A percentile compares a stretch with the other conserved stretches of the same genome.
Evolutionary conservation across 2,329 filamentous ascomycete species (phyloP).

Genomic region (Ophiostoma novo-ulmi): DNA sequence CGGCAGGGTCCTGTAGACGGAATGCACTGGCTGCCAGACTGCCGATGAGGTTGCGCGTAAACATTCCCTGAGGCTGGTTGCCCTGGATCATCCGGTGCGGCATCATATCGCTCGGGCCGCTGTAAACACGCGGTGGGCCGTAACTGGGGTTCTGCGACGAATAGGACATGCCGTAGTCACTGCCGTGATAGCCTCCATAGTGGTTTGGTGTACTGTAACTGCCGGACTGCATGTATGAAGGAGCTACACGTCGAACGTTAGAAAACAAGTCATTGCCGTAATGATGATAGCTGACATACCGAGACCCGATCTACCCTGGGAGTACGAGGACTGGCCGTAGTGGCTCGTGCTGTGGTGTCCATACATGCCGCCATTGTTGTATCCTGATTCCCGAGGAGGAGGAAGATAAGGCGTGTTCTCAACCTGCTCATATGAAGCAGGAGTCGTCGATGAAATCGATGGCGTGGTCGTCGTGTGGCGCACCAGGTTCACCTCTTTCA

Average conservation of each 20-base stretch:
- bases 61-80: slow-evolving; percentile 70
- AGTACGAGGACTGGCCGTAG: slow-evolving; percentile 31
- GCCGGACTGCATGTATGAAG: slow-evolving; percentile 29
- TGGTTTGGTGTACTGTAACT: slow-evolving; percentile 34
- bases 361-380: slow-evolving; percentile 30
- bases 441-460: slow-evolving; percentile 75
- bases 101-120: slow-evolving; percentile 34
- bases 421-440: slow-evolving; percentile 66
- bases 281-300: neutral
- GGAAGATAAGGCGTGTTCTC: slow-evolving; percentile 36
- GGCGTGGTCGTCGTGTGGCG: slow-evolving; percentile 61
- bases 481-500: slow-evolving; percentile 61
- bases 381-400: slow-evolving; percentile 35
- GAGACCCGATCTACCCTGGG: slow-evolving; percentile 23
- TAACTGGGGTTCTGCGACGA: slow-evolving; percentile 28
- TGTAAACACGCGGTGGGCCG: slow-evolving; percentile 33
- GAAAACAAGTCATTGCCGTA: no score
- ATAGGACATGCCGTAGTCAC: slow-evolving; percentile 27
- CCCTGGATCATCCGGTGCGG: slow-evolving; percentile 37
- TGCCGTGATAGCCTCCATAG: slow-evolving; percentile 32
- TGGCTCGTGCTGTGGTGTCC: slow-evolving; percentile 29
- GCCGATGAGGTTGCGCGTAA: slow-evolving; percentile 90
- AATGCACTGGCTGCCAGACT: slow-evolving; percentile 86
- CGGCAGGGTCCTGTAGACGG: slow-evolving; percentile 69
- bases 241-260: neutral